Conservation (phyloP, 352 stramenopile genomes). For the Pythium plurisporium region DNA sequence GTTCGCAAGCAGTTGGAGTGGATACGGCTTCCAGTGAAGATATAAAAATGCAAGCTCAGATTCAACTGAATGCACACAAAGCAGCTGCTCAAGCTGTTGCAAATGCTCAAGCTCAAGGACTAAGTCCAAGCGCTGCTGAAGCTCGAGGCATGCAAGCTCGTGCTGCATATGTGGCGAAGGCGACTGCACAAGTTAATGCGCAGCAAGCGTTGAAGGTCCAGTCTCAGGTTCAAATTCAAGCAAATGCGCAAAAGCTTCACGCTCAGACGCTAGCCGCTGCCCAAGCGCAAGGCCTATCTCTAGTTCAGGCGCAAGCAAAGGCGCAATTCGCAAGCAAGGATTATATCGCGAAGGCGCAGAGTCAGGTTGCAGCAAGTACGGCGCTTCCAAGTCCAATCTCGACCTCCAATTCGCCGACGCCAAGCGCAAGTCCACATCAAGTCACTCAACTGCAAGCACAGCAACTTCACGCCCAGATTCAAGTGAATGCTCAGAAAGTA, state of each 20-base stretch:
- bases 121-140: constrained; percentile 63
- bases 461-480: constrained; percentile 84
- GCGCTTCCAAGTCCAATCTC: constrained; percentile 44
- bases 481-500: constrained; percentile 88
- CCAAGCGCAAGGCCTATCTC: constrained; percentile 78
- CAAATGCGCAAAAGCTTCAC: constrained; percentile 85
- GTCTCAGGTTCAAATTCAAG: constrained; percentile 87
- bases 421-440: constrained; percentile 72
- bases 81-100: constrained; percentile 74
- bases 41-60: constrained; percentile 79
- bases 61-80: constrained; percentile 83
- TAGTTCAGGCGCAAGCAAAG: constrained; percentile 84
- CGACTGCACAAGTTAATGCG: constrained; percentile 80
- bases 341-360: constrained; percentile 87
- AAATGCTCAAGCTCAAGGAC: constrained; percentile 71
- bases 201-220: constrained; percentile 80
- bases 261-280: constrained; percentile 78
- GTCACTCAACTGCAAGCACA: constrained; percentile 41
- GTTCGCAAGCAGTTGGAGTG: not conserved
- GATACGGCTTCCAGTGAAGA: constrained; percentile 39
- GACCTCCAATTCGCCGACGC: constrained; percentile 36
- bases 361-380: constrained; percentile 61
- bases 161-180: constrained; percentile 81
- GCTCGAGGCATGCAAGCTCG: constrained; percentile 77
- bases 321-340: constrained; percentile 86